Percentiles rank a stretch among this genome's conserved stretches.
Conservation (phyloP, 139 green algal species). For the Volvox reticuliferus region DNA sequence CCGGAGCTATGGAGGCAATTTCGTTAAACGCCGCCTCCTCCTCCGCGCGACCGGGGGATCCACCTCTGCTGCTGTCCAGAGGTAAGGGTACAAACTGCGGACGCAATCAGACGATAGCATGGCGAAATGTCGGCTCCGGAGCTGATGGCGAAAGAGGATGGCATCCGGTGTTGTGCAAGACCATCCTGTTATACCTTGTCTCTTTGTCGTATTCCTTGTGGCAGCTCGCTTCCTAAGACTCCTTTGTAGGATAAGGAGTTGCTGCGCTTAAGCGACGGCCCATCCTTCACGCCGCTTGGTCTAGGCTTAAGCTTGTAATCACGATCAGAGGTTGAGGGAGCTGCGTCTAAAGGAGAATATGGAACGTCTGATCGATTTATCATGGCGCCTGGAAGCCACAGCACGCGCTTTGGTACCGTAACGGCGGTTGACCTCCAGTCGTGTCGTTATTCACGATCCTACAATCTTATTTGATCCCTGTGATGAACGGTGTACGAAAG, state of each 20-base stretch:
- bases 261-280: not conserved
- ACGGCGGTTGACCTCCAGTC: no score
- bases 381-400: not conserved
- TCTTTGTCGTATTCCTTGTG: conserved; percentile 24
- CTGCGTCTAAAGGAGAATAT: conserved; percentile 19
- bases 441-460: no score
- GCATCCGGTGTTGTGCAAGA: not conserved
- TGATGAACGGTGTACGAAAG: no score
- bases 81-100: conserved; percentile 38
- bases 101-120: not conserved
- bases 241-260: conserved; percentile 35
- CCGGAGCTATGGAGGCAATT: not conserved
- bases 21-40: not conserved
- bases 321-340: not conserved
- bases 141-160: not conserved
- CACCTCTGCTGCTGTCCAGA: conserved; percentile 36
- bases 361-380: conserved; percentile 23
- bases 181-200: conserved; percentile 10
- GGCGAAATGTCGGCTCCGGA: not conserved
- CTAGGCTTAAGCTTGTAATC: conserved; percentile 26
- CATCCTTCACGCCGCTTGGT: not conserved
- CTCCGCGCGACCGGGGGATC: not conserved
- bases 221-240: conserved; percentile 18
- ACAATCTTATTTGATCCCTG: no score
- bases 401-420: not conserved